phyloP scores from a whole-genome alignment of 2,329 filamentous ascomycete genomes.

The Diaporthe destruens region DNA sequence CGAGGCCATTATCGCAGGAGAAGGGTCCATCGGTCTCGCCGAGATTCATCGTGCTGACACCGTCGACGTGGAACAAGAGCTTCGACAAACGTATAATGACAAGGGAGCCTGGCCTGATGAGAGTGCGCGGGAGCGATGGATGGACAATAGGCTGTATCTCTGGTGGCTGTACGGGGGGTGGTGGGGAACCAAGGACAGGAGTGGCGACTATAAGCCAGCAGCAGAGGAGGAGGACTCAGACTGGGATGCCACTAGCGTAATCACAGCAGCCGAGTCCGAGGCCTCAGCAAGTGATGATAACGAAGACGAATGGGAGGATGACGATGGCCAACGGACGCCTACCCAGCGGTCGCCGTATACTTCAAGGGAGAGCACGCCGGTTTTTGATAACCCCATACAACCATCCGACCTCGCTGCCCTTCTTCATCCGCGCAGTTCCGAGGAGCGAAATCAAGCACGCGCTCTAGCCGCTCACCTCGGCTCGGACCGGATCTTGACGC shows the following conservation, averaged over 20 bases:
- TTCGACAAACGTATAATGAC: constrained; percentile 66
- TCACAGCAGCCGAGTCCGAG: constrained; percentile 68
- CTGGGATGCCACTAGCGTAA: constrained; percentile 79
- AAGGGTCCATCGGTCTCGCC: constrained; percentile 58
- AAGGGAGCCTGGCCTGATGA: constrained; percentile 49
- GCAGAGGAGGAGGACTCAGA: constrained; percentile 60
- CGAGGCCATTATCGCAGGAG: constrained; percentile 66
- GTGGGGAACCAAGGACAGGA: constrained; percentile 86
- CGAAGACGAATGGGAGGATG: constrained; percentile 49
- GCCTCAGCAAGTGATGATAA: constrained; percentile 43
- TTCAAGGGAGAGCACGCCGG: constrained; percentile 67
- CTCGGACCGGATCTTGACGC: constrained; percentile 80
- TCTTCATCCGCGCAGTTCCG: constrained; percentile 81
- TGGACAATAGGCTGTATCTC: constrained; percentile 81
- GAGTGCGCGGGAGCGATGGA: constrained; percentile 69
- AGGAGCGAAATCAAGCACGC: constrained; percentile 84
- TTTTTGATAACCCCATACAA: constrained; percentile 73
- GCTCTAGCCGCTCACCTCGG: constrained; percentile 84
- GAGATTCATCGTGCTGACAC: constrained; percentile 70
- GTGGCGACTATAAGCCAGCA: constrained; percentile 78
- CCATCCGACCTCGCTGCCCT: constrained; percentile 80
- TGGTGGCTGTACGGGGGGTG: constrained; percentile 89
- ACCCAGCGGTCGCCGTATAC: constrained; percentile 71
- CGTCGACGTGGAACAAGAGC: constrained; percentile 85
- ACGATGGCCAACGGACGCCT: constrained; percentile 75